phyloP scores from a whole-genome alignment of 768 basidiomycete species.

The Amanita rubescens region DNA sequence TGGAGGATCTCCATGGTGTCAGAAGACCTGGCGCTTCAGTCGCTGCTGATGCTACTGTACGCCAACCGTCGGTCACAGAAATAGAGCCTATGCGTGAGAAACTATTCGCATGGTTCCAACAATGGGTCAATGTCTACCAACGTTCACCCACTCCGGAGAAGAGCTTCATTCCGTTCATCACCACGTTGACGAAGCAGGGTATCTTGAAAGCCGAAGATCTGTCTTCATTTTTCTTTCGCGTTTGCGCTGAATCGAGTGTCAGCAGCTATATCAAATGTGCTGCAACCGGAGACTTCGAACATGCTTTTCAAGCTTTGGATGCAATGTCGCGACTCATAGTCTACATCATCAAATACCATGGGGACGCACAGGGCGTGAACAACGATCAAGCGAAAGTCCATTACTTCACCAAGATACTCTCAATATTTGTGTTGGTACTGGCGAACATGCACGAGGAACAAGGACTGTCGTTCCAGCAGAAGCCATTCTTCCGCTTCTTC shows the following conservation, averaged over 20 bases:
- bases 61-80: constrained; percentile 53
- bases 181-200: constrained; percentile 93
- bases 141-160: constrained; percentile 88
- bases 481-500: constrained; percentile 98
- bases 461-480: constrained; percentile 86
- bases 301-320: constrained; percentile 89
- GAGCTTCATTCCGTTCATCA: constrained; percentile 93
- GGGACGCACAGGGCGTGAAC: constrained; percentile 87
- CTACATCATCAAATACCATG: constrained; percentile 99
- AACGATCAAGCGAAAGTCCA: constrained; percentile 94
- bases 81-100: constrained; percentile 71
- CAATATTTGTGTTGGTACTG: constrained; percentile 93
- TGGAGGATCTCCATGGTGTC: constrained; percentile 77
- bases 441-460: constrained; percentile 95
- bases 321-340: constrained; percentile 93
- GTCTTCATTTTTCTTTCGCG: constrained; percentile 97
- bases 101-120: constrained; percentile 76
- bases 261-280: constrained; percentile 77
- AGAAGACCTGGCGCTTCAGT: constrained; percentile 39
- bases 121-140: constrained; percentile 96
- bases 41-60: constrained; percentile 30
- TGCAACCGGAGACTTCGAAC: constrained; percentile 62
- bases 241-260: constrained; percentile 92
- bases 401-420: constrained; percentile 94
- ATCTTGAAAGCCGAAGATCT: constrained; percentile 94